Evolutionary conservation across 345 rosid genomes (phyloP).

Genomic region (Lepidium africanum): DNA sequence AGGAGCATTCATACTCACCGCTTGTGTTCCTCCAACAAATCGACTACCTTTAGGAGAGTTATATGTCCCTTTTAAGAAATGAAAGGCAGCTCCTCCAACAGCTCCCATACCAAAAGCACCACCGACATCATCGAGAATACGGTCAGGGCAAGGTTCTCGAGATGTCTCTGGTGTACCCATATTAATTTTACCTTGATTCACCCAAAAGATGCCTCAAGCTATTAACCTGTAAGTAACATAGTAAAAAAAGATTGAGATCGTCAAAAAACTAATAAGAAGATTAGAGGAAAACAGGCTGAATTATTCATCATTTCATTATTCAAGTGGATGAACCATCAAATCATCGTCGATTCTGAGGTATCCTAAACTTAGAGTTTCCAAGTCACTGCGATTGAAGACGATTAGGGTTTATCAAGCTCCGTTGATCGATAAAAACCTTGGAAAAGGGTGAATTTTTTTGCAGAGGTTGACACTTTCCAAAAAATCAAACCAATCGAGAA

Average conservation of each 20-base stretch:
- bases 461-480: neutral
- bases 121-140: slow-evolving; percentile 65
- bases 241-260: neutral
- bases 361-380: neutral
- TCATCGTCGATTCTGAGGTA: neutral
- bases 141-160: slow-evolving; percentile 72
- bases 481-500: neutral
- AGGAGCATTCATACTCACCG: slow-evolving; percentile 64
- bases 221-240: neutral
- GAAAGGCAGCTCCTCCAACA: slow-evolving; percentile 63
- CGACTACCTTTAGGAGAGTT: slow-evolving; percentile 59
- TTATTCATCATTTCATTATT: neutral
- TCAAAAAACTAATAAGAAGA: neutral
- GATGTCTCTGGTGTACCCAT: slow-evolving; percentile 81
- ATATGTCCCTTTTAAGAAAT: slow-evolving; percentile 52
- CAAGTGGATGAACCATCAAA: neutral
- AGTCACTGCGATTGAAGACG: neutral
- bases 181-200: neutral
- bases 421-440: neutral
- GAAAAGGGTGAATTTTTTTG: neutral
- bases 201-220: neutral
- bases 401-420: neutral
- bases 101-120: slow-evolving; percentile 87
- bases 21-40: slow-evolving; percentile 50
- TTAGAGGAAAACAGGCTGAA: neutral